These are phyloP conservation scores for Hamigera avellanea DNA, from an alignment of 495 filamentous ascomycete genomes.

Conservation along the genomic window DNA sequence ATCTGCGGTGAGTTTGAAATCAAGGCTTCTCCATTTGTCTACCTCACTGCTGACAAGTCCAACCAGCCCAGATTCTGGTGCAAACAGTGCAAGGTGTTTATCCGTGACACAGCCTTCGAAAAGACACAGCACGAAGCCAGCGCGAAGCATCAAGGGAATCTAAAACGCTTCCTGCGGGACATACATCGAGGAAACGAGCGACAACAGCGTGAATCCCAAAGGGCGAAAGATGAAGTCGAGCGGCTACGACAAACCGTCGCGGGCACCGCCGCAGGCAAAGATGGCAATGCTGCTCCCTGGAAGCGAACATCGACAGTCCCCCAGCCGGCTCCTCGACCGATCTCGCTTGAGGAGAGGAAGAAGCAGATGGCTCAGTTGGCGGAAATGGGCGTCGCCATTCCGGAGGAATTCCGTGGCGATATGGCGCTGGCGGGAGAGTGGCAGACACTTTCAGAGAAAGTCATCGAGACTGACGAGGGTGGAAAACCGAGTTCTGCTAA, in stretches of 20 bases:
- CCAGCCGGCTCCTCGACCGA: constrained; percentile 17
- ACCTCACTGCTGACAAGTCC: constrained; percentile 2
- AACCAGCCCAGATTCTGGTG: constrained; percentile 81
- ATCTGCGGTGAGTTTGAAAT: constrained; percentile 53
- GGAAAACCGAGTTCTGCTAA: constrained; percentile 13
- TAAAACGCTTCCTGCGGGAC: constrained; percentile 84
- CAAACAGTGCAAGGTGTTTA: constrained; percentile 88
- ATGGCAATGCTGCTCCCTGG: constrained; percentile 11
- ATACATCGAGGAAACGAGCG: constrained; percentile 72
- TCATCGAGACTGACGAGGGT: constrained; percentile 33
- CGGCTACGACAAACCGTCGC: constrained; percentile 68
- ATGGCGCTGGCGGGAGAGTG: constrained; percentile 90
- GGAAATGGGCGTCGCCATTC: constrained; percentile 76
- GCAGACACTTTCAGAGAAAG: constrained; percentile 54
- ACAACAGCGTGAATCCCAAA: constrained; percentile 63
- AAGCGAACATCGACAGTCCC: constrained; percentile 15
- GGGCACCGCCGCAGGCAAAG: constrained; percentile 17
- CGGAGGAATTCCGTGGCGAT: constrained; percentile 63
- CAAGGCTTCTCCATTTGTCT: neutral
- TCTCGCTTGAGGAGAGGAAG: constrained; percentile 61
- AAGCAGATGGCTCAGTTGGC: constrained; percentile 77
- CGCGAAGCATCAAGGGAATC: constrained; percentile 70
- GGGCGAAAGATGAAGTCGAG: constrained; percentile 78
- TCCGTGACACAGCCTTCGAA: constrained; percentile 85
- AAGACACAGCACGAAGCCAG: constrained; percentile 85